Base-by-base conservation (phyloP, 2,329 filamentous ascomycete genomes). In the Sporothrix schenckii region DNA sequence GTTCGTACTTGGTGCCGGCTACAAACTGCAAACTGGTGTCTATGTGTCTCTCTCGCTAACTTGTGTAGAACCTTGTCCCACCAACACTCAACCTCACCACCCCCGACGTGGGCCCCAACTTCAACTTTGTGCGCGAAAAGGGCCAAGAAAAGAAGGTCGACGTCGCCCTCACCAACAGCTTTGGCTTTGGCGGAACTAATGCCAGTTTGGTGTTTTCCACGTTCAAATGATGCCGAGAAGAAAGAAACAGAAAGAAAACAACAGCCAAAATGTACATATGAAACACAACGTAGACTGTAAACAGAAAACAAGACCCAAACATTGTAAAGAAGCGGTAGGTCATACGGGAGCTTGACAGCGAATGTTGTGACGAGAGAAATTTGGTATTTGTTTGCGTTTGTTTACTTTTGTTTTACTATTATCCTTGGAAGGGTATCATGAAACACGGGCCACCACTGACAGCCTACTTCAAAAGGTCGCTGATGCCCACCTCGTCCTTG, bases 121-220 rank as follows among this genome's bases (percentile, higher is more conserved):
- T 94, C 82, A 97, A 98, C 77, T 94, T 97, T 79, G 89, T 97
- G 3, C 88, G 93, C 0, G 83, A 88, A 4, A 77, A 83, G 60
- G 85, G 93, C 0, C 94, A 97, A 79, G 80, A 91, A 68, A 89
- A 88, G 74, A 78, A 83, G 2, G 87, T 98, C 13, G 82, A 88
- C 70, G 90, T 94, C 27, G 92, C 92, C 5, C 76, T 99, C 71
- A 95, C 92, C 3, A 99, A 99, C 77, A 98, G 94, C 78, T 99
- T 99, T 81, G 95, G 95, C 0, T 99, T 99, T 81, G 95, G 95
- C 13, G 95, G 95, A 19, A 98, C 94, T 1, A 99, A 99, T 81
- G 94, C 94, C 54, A 93, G 89, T 69, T 82, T 99, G 50, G 93
- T 93, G 68, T 94, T 98, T 76, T 85, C 85, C 9, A 85, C 82